Percentiles rank a stretch among this genome's conserved stretches.
Conservation (phyloP, 148 eudicot genomes). For the Agrostemma githago region DNA sequence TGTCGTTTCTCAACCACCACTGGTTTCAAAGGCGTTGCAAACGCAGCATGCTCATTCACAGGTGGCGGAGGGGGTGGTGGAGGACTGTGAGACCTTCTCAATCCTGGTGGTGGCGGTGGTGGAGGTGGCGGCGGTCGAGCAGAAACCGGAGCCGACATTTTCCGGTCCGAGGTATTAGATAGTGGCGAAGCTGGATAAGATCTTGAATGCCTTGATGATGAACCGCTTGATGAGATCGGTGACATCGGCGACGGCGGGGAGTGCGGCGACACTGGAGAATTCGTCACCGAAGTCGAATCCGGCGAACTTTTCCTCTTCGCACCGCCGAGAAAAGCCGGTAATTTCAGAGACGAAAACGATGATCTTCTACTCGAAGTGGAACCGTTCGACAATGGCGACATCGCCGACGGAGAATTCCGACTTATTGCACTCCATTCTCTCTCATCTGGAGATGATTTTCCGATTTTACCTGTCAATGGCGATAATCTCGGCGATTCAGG, state of each 20-base stretch:
- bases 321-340: constrained; percentile 37
- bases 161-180: constrained; percentile 26
- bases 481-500: constrained; percentile 39
- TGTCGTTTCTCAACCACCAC: constrained; percentile 25
- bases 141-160: constrained; percentile 12
- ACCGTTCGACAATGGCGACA: constrained; percentile 17
- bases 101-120: constrained; percentile 25
- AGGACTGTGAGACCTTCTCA: neutral
- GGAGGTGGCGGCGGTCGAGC: constrained; percentile 33
- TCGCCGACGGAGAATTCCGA: constrained; percentile 23
- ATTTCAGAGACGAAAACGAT: constrained; percentile 27
- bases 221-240: constrained; percentile 27
- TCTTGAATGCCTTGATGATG: constrained; percentile 17
- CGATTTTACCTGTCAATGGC: constrained; percentile 27
- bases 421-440: constrained; percentile 32
- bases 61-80: constrained; percentile 13
- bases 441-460: constrained; percentile 28
- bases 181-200: constrained; percentile 34
- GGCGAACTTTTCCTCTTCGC: constrained; percentile 32
- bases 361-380: constrained; percentile 29
- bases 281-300: constrained; percentile 21
- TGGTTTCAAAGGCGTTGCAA: constrained; percentile 37
- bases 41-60: constrained; percentile 25
- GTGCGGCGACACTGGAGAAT: constrained; percentile 34
- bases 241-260: constrained; percentile 33